A percentile compares a stretch with the other conserved stretches of the same genome.
These are phyloP conservation scores for Verruconis gallopava DNA, from an alignment of 2,329 filamentous ascomycete species.

Conservation along the genomic window DNA sequence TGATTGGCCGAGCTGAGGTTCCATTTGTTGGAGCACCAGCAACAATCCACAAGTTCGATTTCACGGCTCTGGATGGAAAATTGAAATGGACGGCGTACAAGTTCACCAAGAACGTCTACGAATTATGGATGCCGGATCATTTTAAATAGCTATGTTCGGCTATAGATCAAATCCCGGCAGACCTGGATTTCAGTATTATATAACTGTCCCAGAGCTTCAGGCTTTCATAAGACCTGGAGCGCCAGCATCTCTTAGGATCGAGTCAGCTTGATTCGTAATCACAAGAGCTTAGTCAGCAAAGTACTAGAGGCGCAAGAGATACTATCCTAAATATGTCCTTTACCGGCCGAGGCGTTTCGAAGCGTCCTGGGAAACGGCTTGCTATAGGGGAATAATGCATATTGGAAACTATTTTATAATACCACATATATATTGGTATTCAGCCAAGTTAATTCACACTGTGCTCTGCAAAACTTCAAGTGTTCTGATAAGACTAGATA, in stretches of 20 bases:
- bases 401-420: too few relatives aligned
- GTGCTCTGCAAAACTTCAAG: constrained; percentile 9
- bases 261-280: constrained; percentile 9
- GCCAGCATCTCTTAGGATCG: constrained; percentile 9
- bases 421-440: constrained; percentile 5
- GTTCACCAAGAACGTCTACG: too few relatives aligned
- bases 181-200: constrained; percentile 9
- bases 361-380: too few relatives aligned
- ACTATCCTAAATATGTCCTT: too few relatives aligned
- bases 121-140: constrained; percentile 13
- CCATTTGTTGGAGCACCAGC: constrained; percentile 4
- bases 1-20: constrained; percentile 4
- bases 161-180: too few relatives aligned
- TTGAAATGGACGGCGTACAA: constrained; percentile 14
- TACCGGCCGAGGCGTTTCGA: too few relatives aligned
- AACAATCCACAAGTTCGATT: constrained; percentile 12
- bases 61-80: constrained; percentile 12
- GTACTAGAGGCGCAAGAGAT: constrained; percentile 7
- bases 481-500: constrained; percentile 10
- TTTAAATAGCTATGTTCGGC: constrained; percentile 12
- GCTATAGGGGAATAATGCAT: too few relatives aligned
- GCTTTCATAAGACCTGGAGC: too few relatives aligned
- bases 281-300: constrained; percentile 9
- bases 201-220: constrained; percentile 8
- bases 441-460: constrained; percentile 8